Conservation (phyloP, 352 stramenopile species). For the Phytophthora sp. region DNA sequence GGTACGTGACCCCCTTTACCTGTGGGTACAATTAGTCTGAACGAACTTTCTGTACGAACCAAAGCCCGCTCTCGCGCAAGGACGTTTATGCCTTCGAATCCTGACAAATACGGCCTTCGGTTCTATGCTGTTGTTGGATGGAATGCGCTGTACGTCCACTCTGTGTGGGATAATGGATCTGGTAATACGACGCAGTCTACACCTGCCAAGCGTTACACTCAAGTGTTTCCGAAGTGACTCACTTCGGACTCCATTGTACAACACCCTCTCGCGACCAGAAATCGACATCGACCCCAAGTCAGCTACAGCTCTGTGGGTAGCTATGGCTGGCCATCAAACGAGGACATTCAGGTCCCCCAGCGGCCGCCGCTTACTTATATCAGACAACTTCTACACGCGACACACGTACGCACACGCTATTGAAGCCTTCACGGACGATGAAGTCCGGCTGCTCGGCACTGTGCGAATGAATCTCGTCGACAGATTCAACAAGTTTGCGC, state of each 20-base stretch:
- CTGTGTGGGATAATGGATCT: conserved; percentile 18
- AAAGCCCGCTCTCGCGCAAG: conserved; percentile 1
- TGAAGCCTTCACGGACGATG: background rate
- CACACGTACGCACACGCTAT: background rate
- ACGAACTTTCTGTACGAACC: conserved; percentile 7
- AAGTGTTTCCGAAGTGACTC: conserved; percentile 9
- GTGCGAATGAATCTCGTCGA: conserved; percentile 1
- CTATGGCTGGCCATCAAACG: conserved; percentile 15
- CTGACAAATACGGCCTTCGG: conserved; percentile 15
- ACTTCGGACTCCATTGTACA: conserved; percentile 14
- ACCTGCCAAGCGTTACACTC: conserved; percentile 6
- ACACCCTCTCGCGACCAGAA: conserved; percentile 1
- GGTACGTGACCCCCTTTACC: conserved; percentile 7
- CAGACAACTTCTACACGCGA: conserved; percentile 1
- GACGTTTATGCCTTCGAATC: too few relatives aligned
- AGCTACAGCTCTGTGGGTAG: conserved; percentile 13
- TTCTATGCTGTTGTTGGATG: conserved; percentile 22
- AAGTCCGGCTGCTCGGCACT: background rate
- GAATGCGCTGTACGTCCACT: conserved; percentile 16
- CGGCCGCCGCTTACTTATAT: conserved; percentile 6
- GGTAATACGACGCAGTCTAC: background rate
- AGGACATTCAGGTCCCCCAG: conserved; percentile 3
- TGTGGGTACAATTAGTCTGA: conserved; percentile 3
- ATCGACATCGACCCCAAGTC: conserved; percentile 5
- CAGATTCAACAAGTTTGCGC: conserved; percentile 3